A percentile compares a stretch with the other conserved stretches of the same genome.
Evolutionary conservation across 2,329 filamentous ascomycete species (phyloP).

Genomic region (Venturiaceae sp.): DNA sequence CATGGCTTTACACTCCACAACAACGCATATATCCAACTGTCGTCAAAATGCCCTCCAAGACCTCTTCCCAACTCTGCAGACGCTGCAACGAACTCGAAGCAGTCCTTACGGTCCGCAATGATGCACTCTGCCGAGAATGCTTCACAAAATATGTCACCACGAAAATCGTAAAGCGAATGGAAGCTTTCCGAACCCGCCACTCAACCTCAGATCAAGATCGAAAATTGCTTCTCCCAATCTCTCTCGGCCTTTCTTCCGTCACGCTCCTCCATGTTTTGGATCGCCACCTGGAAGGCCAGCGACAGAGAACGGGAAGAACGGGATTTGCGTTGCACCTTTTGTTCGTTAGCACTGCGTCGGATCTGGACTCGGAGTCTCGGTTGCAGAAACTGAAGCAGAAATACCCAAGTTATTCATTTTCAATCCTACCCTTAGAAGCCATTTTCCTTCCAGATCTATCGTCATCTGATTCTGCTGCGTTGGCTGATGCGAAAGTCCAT

Average conservation of each 20-base stretch:
- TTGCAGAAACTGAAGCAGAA: conserved; percentile 44
- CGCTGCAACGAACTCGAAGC: conserved; percentile 45
- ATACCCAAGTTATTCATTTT: no score
- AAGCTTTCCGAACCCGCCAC: conserved; percentile 48
- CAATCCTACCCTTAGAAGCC: conserved; percentile 33
- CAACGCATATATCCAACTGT: not conserved
- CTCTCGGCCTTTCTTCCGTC: conserved; percentile 72
- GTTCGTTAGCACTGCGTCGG: conserved; percentile 21
- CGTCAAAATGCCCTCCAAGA: not conserved
- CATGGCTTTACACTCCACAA: not conserved
- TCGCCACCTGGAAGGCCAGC: conserved; percentile 56
- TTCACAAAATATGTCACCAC: conserved; percentile 67
- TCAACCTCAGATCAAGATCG: conserved; percentile 32
- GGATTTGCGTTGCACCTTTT: conserved; percentile 57
- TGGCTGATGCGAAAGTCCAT: no score
- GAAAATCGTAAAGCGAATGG: conserved; percentile 73
- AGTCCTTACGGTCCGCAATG: conserved; percentile 45
- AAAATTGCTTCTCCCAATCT: conserved; percentile 67
- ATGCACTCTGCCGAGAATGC: conserved; percentile 61
- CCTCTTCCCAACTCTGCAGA: conserved; percentile 32
- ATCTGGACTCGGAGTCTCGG: no score
- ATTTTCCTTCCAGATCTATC: no score
- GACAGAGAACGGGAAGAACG: conserved; percentile 51
- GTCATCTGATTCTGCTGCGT: no score
- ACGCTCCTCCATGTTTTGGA: conserved; percentile 68